Evolutionary conservation across 1,284 basidiomycete species (phyloP).

Genomic region (Ustilago hordei): DNA sequence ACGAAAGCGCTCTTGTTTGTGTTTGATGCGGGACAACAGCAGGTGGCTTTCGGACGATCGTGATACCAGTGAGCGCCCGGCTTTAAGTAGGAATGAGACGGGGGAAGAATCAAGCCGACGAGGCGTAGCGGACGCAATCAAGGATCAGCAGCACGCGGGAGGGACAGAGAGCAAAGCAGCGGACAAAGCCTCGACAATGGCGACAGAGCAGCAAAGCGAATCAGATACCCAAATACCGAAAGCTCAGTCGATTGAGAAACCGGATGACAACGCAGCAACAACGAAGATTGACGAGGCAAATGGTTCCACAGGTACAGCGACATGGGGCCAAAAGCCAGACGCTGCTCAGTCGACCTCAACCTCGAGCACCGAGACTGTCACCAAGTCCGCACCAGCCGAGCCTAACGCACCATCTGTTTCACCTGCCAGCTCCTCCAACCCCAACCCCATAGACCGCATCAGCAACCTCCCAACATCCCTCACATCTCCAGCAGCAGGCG

Average conservation of each 20-base stretch:
- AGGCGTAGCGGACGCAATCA: not conserved
- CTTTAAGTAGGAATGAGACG: slow-evolving; percentile 5
- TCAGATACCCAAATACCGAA: not conserved
- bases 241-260: not conserved
- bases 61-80: slow-evolving; percentile 7
- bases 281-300: not conserved
- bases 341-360: not conserved
- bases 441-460: slow-evolving; percentile 2
- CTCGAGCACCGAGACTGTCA: not conserved
- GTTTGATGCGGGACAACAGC: slow-evolving; percentile 14
- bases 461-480: not conserved
- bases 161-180: not conserved
- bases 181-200: not conserved
- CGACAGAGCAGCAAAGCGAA: not conserved
- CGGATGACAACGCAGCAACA: not conserved
- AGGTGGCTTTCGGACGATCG: slow-evolving; percentile 39
- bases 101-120: not conserved
- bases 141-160: not conserved
- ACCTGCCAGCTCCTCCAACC: not conserved
- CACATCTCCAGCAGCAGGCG: slow-evolving; percentile 3
- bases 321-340: not conserved
- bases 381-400: not conserved
- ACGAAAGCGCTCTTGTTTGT: not conserved
- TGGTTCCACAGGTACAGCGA: not conserved
- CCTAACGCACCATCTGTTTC: not conserved